Evolutionary conservation across 108 stramenopile genomes (phyloP), one percentile per base, ranked within the genome.

Genomic region (Aurantiochytrium sp.): DNA sequence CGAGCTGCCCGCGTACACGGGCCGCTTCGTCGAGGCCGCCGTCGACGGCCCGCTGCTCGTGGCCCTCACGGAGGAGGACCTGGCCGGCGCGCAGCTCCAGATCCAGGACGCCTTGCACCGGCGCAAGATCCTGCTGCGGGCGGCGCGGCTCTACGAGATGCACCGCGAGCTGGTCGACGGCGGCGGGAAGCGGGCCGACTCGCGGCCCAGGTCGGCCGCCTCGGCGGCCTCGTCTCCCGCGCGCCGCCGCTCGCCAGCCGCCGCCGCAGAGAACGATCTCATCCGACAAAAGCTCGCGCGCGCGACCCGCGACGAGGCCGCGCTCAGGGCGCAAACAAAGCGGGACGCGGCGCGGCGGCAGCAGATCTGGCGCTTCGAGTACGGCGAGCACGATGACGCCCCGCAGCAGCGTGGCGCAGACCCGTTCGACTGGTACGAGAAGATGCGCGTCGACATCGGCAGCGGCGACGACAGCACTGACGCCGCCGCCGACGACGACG

Each of bases 11-110:
- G n/a, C n/a, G 39, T 81, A 81, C 30, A 30, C 42, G 0, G 73
- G 19, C 12, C 39, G 45, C 12, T 81, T 81, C 3, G 73, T 48
- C n/a, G 73, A 81, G 30, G 73, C 42, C 17, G 73, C 73, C 12
- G 73, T 81, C 15, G 73, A 81, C 32, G 73, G 73, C 12, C 73
- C 73, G 12, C 24, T 81, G 19, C 45, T 81, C 8, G 73, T 81
- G 6, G 39, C 73, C 0, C 45, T 81, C 10, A 48, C 42, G 3
- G 73, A 81, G 39, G 73, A 81, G 10, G 73, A 81, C 39, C 45
- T 81, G 12, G 73, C 15, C 1, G 42, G 73, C 36, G 59, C 27
- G 10, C 59, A 65, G 19, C 73, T 81, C 12, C 21, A 24, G 8
- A 24, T 81, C 42, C n/a, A 12, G 6, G 73, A 81, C 24, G 21